These are phyloP conservation scores for Alternaria atra DNA, from an alignment of 2,329 filamentous ascomycete genomes.

Conservation along the genomic window DNA sequence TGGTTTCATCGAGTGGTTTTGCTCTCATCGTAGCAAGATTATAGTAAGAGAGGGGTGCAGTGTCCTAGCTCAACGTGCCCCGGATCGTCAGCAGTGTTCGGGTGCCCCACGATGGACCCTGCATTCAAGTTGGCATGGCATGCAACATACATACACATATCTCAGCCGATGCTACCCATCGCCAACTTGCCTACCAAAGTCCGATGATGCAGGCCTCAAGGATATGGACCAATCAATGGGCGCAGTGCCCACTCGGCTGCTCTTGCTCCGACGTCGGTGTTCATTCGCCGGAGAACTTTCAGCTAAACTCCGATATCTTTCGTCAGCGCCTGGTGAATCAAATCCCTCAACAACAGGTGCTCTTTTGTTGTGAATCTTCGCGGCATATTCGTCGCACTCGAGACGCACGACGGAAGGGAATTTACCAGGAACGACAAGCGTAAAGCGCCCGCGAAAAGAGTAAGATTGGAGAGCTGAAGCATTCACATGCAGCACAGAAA, in stretches of 20 bases:
- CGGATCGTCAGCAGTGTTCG: background rate
- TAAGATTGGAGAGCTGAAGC: background rate
- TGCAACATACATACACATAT: background rate
- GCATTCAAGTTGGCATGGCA: background rate
- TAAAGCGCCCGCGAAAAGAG: background rate
- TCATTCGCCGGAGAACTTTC: conserved; percentile 12
- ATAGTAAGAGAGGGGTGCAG: background rate
- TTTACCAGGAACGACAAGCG: background rate
- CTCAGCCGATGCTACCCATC: conserved; percentile 17
- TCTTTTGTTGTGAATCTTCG: background rate
- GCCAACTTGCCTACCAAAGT: background rate
- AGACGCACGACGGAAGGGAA: background rate
- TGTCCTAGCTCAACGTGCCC: background rate
- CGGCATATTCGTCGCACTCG: background rate
- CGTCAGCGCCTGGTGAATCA: conserved; percentile 14
- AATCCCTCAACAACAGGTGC: conserved; percentile 9
- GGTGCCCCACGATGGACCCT: background rate
- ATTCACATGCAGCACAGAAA: conserved; percentile 44
- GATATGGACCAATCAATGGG: conserved; percentile 14
- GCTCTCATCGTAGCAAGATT: background rate
- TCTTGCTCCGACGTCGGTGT: conserved; percentile 30
- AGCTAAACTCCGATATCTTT: conserved; percentile 16
- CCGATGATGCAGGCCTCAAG: background rate
- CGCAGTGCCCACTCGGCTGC: conserved; percentile 14
- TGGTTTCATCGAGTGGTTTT: background rate